Evolutionary conservation across 2,329 filamentous ascomycete species (phyloP).

Genomic region (Fusarium bactridioides): DNA sequence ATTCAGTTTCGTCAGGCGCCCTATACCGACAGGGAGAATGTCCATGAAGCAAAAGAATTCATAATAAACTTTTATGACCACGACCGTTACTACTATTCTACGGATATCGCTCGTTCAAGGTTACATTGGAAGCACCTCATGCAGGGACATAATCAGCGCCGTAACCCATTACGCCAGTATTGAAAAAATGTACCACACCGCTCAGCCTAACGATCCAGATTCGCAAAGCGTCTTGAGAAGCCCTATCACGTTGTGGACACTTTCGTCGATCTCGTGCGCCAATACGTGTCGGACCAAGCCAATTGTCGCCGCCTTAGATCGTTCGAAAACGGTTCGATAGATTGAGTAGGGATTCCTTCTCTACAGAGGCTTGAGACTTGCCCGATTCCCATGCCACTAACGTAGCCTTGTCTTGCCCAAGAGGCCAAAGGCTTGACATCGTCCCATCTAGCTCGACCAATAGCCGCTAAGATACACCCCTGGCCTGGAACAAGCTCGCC

Average conservation of each 20-base stretch:
- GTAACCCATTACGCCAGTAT: neutral
- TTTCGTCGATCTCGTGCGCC: slow-evolving; percentile 21
- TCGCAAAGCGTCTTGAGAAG: slow-evolving; percentile 4
- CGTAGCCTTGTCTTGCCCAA: slow-evolving; percentile 25
- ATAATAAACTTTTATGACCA: neutral
- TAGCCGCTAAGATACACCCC: slow-evolving; percentile 30
- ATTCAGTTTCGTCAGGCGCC: neutral
- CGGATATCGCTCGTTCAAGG: slow-evolving; percentile 3
- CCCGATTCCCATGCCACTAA: slow-evolving; percentile 10
- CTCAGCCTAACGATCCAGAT: slow-evolving; percentile 6
- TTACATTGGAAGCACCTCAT: slow-evolving; percentile 24
- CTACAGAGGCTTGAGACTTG: slow-evolving; percentile 28
- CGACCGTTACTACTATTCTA: slow-evolving; percentile 1
- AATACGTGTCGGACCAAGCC: slow-evolving; percentile 13
- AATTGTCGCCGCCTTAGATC: slow-evolving; percentile 18
- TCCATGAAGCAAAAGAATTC: neutral
- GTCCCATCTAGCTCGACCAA: slow-evolving; percentile 37
- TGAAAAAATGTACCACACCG: slow-evolving; percentile 20
- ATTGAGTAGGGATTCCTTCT: slow-evolving; percentile 14
- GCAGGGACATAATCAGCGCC: slow-evolving; percentile 25
- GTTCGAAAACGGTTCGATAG: slow-evolving; percentile 28
- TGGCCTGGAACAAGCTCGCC: slow-evolving; percentile 43
- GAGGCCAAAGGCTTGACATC: slow-evolving; percentile 21
- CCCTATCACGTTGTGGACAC: slow-evolving; percentile 13
- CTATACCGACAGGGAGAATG: neutral